Base-by-base conservation (phyloP, 371 early-diverging fungal species). In the Mucor lusitanicus region DNA sequence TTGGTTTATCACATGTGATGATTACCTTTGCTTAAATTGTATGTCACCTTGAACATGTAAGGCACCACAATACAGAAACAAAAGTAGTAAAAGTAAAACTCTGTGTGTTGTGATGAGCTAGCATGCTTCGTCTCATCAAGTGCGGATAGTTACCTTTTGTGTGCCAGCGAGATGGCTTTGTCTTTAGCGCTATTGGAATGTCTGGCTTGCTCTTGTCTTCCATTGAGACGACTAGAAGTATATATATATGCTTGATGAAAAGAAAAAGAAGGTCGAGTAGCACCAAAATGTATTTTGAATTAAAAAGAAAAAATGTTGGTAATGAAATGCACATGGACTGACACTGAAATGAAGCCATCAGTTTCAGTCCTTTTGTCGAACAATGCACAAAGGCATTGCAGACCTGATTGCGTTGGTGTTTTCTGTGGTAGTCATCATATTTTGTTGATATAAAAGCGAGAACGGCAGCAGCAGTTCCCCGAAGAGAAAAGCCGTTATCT, bases 21-120 rank as follows among this genome's bases (percentile, higher is more conserved):
- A 1, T 53, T 62, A 89, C 90, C 76, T 71, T 82, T 80, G 59
- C 92, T 90, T 17, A 92, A 69, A 58, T 78, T 65, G 61, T 82
- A 85, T 32, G 86, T 84, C 1, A 86, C 81, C 65, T 88, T 85
- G 42, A 88, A 77, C 92, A 92, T 91, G 72, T 86, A 85, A 1
- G 90, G 84, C 12, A 92, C 76, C 4, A 79, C 77, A 7, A 83
- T 66, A 27, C 78, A 42, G 64, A 90, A 87, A n/a, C 85, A 58
- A 15, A 87, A 40, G 68, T 92, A 92, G 68, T 94, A 92, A 40
- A 88, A 67, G 69, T 89, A 91, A 79, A 92, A 94, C 69, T 93
- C 93, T 82, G 44, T 48, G 9, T 7, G 40, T 33, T 33, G 12
- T 8, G 3, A 6, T 8, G 8, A n/a, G 35, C 6, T 25, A 32